Base-by-base conservation (phyloP, 1,284 basidiomycete genomes). In the Sanghuangporus sanghuang region DNA sequence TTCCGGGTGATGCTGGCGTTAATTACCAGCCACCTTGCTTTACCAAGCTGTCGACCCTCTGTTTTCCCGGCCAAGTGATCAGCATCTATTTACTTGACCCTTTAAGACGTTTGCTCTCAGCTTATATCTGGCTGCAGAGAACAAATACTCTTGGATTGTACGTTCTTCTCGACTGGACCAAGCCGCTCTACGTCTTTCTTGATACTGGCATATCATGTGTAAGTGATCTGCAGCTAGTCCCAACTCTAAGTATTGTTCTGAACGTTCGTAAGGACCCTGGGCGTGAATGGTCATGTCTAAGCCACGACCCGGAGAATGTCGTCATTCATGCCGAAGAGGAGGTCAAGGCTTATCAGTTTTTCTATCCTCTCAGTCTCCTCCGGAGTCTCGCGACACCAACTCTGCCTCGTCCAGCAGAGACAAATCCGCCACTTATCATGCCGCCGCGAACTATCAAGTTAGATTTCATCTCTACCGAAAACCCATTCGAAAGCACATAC, bases 1-100 rank as follows among this genome's bases (percentile, higher is more conserved):
- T 66, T 57, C 57, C 65, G 11, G n/a, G 42, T 12, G 64, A 65
- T 11, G 35, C 44, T 14, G 65, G 36, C 0, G 39, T 38, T 72
- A 73, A 9, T 7, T 21, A 44, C 14, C 18, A 39, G 8, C 18
- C 50, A 8, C 82, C 83, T 1, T 61, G 73, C 1, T 89, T 90
- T 70, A 79, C 78, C 6, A 78, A 78, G 54, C 76, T 89, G 21
- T 81, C 85, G 9, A 77, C 78, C 16, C 89, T 89, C 70, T 80
- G 79, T 68, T 88, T 85, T 0, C 78, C 79, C 0, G 87, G 88
- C 0, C 81, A 86, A 3, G 87, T 89, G 11, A 88, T 90, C 84
- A 89, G 89, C 67, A 82, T 90, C 36, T 90, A 89, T 70, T 75
- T 90, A n/a, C 78, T 90, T 39, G 87, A 90, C 68, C 86, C 87